Base-by-base conservation (phyloP, 2,329 filamentous ascomycete species). In the Beauveria scarabaeidicola region DNA sequence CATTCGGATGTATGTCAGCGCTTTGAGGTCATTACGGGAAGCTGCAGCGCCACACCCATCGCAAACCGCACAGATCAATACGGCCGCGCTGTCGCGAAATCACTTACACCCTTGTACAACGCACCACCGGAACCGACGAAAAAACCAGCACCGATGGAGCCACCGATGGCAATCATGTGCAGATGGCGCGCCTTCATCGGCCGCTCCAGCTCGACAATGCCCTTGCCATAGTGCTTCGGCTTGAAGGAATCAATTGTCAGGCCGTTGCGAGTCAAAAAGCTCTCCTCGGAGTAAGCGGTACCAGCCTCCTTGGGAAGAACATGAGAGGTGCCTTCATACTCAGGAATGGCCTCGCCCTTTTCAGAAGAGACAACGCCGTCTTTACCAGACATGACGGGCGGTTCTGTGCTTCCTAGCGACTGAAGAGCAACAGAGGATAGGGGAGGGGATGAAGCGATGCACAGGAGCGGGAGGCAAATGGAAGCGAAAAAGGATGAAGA, bases 81-180 rank as follows among this genome's bases (percentile, higher is more conserved):
- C 23, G 10, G 41, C 41, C 13, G 23, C 41, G 32, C 2, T 44
- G 50, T 13, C 5, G 10, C n/a, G 8, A 17, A 56, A n/a, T 40
- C 46, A 69, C 75, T 69, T 72, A 77, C 78, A 72, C 81, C 82
- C 60, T 72, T 76, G 63, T 67, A 67, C n/a, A 84, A 71, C 51
- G 82, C 81, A 64, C 72, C 68, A 64, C 82, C 82, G 40, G 81
- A 83, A 65, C 82, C 81, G 67, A 84, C 82, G 69, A 84, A 85
- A 74, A 85, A 83, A 73, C 82, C 82, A 68, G 82, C 82, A 69
- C 82, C 82, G 59, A 85, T 85, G 36, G 81, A 82, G 61, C 81
- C 82, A 67, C 81, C 81, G 60, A 84, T 83, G 66, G 81, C 80
- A 70, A 84, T 84, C 81, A 84, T 84, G 72, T 85, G 79, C 64